These are phyloP conservation scores for Geotrichum reessii DNA, from an alignment of 1,139 yeast genomes.

Conservation along the genomic window DNA sequence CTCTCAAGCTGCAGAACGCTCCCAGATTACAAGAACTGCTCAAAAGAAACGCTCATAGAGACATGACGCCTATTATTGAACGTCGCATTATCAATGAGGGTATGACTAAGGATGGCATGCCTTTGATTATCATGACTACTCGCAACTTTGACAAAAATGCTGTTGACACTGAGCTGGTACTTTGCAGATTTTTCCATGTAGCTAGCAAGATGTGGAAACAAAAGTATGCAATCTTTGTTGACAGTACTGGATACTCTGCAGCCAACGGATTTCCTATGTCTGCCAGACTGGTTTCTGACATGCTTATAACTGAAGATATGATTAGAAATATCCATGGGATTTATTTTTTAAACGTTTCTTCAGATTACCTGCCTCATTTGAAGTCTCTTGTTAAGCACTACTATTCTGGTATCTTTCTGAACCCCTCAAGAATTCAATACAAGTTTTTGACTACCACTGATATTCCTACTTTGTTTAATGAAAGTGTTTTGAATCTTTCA, in stretches of 20 bases:
- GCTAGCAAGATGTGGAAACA: slow-evolving; percentile 72
- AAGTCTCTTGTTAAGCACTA: slow-evolving; percentile 24
- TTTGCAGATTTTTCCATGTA: slow-evolving; percentile 61
- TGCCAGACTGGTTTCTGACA: slow-evolving; percentile 24
- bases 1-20: slow-evolving; percentile 12
- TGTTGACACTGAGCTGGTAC: slow-evolving; percentile 50
- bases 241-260: slow-evolving; percentile 57
- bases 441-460: slow-evolving; percentile 27
- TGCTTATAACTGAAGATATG: slow-evolving; percentile 44
- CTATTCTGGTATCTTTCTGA: slow-evolving; percentile 24
- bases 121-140: slow-evolving; percentile 56
- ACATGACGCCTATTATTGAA: slow-evolving; percentile 44
- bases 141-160: slow-evolving; percentile 41
- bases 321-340: slow-evolving; percentile 50
- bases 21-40: slow-evolving; percentile 63
- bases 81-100: slow-evolving; percentile 55
- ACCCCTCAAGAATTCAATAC: slow-evolving; percentile 27
- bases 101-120: slow-evolving; percentile 66
- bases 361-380: slow-evolving; percentile 40
- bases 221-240: slow-evolving; percentile 58
- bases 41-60: slow-evolving; percentile 58
- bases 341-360: slow-evolving; percentile 59
- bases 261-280: slow-evolving; percentile 35
- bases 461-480: slow-evolving; percentile 24
- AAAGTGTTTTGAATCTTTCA: slow-evolving; percentile 26